Evolutionary conservation across 202 grass and related monocot genomes (phyloP).

Genomic region (Bolboschoenoplectus hybrid): DNA sequence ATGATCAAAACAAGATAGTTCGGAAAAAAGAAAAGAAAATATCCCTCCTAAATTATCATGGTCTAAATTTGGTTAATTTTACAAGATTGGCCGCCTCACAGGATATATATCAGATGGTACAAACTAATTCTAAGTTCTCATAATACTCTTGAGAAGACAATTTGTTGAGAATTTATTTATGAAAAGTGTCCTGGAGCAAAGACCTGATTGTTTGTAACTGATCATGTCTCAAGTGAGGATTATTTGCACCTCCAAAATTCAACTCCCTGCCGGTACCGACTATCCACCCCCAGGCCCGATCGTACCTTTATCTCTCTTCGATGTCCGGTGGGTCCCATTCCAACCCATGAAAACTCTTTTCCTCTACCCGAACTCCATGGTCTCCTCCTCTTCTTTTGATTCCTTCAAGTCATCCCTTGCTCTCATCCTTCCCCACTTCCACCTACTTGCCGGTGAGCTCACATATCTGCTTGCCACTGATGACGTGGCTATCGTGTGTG

Average conservation of each 20-base stretch:
- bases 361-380: conserved; percentile 1
- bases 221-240: neutral
- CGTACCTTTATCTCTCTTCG: neutral
- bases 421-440: conserved; percentile 9
- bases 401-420: conserved; percentile 20
- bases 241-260: conserved; percentile 10
- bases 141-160: neutral
- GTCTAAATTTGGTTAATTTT: no score
- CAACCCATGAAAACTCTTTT: neutral
- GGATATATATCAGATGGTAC: no score
- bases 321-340: conserved; percentile 4
- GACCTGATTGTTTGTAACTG: neutral
- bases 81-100: no score
- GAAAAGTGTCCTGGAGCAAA: neutral
- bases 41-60: no score
- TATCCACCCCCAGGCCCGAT: neutral
- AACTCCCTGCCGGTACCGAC: neutral
- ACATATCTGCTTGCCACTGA: neutral
- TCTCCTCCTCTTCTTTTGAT: conserved; percentile 1
- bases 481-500: conserved; percentile 21
- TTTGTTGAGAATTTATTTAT: neutral
- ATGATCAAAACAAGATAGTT: no score
- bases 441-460: conserved; percentile 16
- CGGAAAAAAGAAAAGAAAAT: no score
- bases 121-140: neutral